Base-by-base conservation (phyloP, 148 eudicot species). In the Dysphania ambrosioides region DNA sequence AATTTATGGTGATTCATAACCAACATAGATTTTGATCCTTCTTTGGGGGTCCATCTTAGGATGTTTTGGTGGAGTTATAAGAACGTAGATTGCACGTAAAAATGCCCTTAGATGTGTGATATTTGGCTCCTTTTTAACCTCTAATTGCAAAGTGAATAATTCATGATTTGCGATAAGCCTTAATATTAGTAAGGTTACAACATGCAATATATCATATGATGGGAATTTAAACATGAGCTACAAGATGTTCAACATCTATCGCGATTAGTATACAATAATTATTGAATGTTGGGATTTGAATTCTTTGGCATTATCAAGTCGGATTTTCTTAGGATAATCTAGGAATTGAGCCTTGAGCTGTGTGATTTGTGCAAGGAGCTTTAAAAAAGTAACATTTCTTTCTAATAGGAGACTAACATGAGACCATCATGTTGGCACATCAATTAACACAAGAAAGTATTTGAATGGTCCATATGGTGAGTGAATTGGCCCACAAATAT, bases 201-300 rank as follows among this genome's bases (percentile, higher is more conserved):
- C 8, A 38, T 38, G 42, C 8, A 38, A 38, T 38, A 38, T 38
- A 38, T 3, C 42, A 38, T 38, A 8, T 38, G 42, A 38, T 38
- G 42, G 42, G 42, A 38, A 8, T 38, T 38, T 38, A 3, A 38
- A 38, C 8, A 38, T 8, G 4, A 38, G 8, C 42, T 38, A 38
- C 8, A 3, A 8, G 42, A 4, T 38, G 42, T 8, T 38, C 42
- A 4, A 38, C 42, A 38, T 38, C 42, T 38, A 38, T 73, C 1
- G 75, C 83, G 67, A 73, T 75, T 21, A 75, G 60, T 57, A 68
- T 68, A 40, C 77, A 84, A 72, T 38, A 84, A 15, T 81, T 78
- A 78, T 75, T 75, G 51, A 84, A 81, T 1, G 80, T 27, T 75
- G 21, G 8, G 86, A 81, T 34, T 42, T 35, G 35, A 65, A 65